Percentiles rank a stretch among this genome's conserved stretches.
Evolutionary conservation across 139 green algal genomes (phyloP).

Genomic region (Chlorella sp.): DNA sequence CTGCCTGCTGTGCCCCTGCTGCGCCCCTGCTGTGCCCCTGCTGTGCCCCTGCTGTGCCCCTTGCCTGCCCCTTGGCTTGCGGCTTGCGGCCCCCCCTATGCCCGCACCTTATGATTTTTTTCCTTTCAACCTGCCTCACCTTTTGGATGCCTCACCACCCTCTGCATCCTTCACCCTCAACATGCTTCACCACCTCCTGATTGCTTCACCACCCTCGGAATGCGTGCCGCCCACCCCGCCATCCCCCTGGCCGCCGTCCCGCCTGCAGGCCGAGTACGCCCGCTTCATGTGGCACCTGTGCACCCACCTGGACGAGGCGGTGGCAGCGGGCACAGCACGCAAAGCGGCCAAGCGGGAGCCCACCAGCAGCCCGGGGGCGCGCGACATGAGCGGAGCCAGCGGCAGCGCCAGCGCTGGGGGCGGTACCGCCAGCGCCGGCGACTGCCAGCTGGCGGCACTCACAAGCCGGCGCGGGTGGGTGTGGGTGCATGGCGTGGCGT

Average conservation of each 20-base stretch:
- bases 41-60: too few relatives aligned
- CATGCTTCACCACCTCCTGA: neutral
- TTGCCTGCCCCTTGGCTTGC: neutral
- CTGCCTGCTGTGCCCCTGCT: too few relatives aligned
- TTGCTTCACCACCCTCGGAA: neutral
- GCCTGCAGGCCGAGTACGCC: constrained; percentile 3
- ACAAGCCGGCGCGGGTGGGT: constrained; percentile 18
- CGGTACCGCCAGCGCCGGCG: neutral
- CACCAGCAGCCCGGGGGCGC: constrained; percentile 24
- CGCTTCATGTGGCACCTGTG: constrained; percentile 6
- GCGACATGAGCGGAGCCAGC: constrained; percentile 9
- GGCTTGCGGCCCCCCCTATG: neutral
- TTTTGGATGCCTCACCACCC: neutral
- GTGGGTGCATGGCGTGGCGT: neutral
- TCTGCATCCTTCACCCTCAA: neutral
- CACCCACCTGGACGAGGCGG: neutral
- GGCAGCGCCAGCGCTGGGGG: constrained; percentile 9
- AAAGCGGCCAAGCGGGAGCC: constrained; percentile 29
- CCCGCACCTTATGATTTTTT: too few relatives aligned
- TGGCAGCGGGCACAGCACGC: constrained; percentile 2
- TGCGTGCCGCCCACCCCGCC: neutral
- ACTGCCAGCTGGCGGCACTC: constrained; percentile 12
- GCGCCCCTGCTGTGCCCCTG: too few relatives aligned
- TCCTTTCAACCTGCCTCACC: too few relatives aligned
- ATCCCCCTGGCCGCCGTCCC: too few relatives aligned